phyloP scores from a whole-genome alignment of 2,329 filamentous ascomycete genomes.

The Aspergillus hortae region DNA sequence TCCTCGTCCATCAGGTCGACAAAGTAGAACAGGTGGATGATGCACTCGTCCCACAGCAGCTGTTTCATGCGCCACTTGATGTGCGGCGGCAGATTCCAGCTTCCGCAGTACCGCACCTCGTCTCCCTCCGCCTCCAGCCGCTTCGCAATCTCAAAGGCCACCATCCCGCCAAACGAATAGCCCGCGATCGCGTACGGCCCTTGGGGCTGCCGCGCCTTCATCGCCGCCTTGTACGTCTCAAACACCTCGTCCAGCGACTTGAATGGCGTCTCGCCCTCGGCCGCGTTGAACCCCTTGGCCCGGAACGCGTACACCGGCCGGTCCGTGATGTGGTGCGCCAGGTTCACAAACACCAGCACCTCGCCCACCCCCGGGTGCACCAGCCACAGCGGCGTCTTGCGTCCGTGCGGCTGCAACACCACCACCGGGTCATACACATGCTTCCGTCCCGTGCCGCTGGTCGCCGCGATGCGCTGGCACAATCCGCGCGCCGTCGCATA shows the following conservation, averaged over 20 bases:
- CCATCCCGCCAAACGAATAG: conserved; percentile 47
- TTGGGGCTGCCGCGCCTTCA: conserved; percentile 39
- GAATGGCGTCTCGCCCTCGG: conserved; percentile 29
- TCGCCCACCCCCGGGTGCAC: conserved; percentile 36
- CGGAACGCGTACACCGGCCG: conserved; percentile 48
- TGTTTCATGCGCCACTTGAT: conserved; percentile 1
- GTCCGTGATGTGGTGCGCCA: conserved; percentile 24
- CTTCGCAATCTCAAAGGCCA: conserved; percentile 50
- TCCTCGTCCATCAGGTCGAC: neutral
- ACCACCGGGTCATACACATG: conserved; percentile 19
- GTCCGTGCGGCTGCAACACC: conserved; percentile 20
- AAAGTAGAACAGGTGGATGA: neutral
- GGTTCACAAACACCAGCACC: conserved; percentile 32
- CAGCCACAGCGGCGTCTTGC: conserved; percentile 26
- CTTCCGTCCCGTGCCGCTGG: neutral
- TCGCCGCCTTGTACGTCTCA: conserved; percentile 35
- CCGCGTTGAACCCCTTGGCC: conserved; percentile 28
- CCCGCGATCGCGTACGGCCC: conserved; percentile 51
- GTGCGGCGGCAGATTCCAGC: conserved; percentile 5
- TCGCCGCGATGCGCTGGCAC: neutral
- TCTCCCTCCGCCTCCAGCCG: conserved; percentile 33
- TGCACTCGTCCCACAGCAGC: conserved; percentile 2
- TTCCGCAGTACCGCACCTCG: conserved; percentile 34
- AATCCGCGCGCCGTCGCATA: neutral
- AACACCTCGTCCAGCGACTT: conserved; percentile 36